phyloP scores from a whole-genome alignment of 768 basidiomycete species.

The Pholiota molesta region DNA sequence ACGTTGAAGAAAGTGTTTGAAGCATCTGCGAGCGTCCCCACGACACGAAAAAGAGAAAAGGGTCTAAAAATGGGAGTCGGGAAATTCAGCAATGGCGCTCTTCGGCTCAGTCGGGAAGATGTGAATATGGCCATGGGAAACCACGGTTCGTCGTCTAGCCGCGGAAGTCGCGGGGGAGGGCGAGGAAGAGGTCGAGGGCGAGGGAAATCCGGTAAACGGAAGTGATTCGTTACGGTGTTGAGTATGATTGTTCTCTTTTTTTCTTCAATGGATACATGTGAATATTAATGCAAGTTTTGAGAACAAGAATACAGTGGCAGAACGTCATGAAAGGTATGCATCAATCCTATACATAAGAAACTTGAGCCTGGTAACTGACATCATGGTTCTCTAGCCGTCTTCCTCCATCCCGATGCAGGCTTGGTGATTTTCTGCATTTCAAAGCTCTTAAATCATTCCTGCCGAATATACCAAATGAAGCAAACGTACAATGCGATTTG shows the following conservation, averaged over 20 bases:
- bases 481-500: constrained; percentile 36
- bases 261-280: too few relatives aligned
- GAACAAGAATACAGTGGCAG: background rate
- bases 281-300: background rate
- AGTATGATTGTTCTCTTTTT: background rate
- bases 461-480: background rate
- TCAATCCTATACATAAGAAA: constrained; percentile 11
- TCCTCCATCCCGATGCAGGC: constrained; percentile 13
- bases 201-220: constrained; percentile 17
- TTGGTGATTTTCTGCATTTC: constrained; percentile 17
- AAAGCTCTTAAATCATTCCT: background rate
- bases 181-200: constrained; percentile 4
- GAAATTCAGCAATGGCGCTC: constrained; percentile 67
- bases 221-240: constrained; percentile 11
- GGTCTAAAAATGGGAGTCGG: constrained; percentile 83
- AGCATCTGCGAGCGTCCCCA: constrained; percentile 28
- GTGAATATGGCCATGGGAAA: constrained; percentile 40
- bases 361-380: constrained; percentile 17
- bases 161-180: constrained; percentile 10
- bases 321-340: constrained; percentile 1
- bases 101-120: constrained; percentile 67
- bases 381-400: constrained; percentile 13
- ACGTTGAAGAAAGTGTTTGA: constrained; percentile 71
- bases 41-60: constrained; percentile 54
- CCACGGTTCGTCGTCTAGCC: constrained; percentile 24